These are phyloP conservation scores for Globisporangium rhizosaccharum DNA, from an alignment of 352 stramenopile genomes.

Conservation along the genomic window DNA sequence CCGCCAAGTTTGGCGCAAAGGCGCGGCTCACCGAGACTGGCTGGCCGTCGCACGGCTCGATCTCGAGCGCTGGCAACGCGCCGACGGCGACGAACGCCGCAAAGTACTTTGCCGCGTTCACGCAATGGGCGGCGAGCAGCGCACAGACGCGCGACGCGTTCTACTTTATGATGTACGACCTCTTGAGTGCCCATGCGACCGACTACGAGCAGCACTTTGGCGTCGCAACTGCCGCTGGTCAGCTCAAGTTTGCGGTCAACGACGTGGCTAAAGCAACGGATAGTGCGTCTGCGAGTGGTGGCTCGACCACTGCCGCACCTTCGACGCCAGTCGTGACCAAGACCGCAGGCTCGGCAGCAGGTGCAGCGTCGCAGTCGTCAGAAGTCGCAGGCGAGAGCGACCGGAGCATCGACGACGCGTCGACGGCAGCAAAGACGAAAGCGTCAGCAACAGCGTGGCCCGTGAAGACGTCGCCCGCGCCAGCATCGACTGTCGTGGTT, in stretches of 20 bases:
- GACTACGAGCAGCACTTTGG: slow-evolving; percentile 42
- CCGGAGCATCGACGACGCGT: slow-evolving; percentile 11
- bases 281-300: background rate
- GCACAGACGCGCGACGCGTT: slow-evolving; percentile 21
- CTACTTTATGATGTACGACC: slow-evolving; percentile 45
- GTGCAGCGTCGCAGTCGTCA: background rate
- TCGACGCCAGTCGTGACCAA: no score
- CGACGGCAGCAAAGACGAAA: background rate
- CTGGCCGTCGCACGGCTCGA: slow-evolving; percentile 24
- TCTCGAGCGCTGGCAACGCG: slow-evolving; percentile 13
- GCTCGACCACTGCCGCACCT: no score
- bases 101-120: slow-evolving; percentile 24
- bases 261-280: background rate
- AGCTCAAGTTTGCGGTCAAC: slow-evolving; percentile 17
- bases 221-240: slow-evolving; percentile 16
- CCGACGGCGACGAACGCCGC: slow-evolving; percentile 20
- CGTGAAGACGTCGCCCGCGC: background rate
- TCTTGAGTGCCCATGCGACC: slow-evolving; percentile 13
- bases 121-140: slow-evolving; percentile 13
- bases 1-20: slow-evolving; percentile 25
- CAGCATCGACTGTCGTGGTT: background rate
- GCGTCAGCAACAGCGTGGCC: background rate
- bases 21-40: slow-evolving; percentile 34
- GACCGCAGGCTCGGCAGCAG: background rate
- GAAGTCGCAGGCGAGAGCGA: slow-evolving; percentile 1